These are phyloP conservation scores for Coemansia sp. DNA, from an alignment of 192 early-diverging fungal genomes.

Conservation along the genomic window DNA sequence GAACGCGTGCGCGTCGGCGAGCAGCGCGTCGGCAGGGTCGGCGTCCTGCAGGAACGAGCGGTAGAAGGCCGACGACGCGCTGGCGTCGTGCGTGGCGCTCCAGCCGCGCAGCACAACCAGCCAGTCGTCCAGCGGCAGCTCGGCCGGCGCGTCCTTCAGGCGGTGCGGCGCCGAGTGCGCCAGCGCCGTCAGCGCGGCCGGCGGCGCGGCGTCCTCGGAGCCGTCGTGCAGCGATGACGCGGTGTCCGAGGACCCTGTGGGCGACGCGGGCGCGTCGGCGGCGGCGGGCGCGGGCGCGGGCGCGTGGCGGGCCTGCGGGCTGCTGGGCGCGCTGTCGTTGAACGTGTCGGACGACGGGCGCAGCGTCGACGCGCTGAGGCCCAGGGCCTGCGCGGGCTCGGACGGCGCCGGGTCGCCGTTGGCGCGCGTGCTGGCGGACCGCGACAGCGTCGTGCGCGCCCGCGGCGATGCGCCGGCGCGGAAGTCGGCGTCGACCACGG, in stretches of 20 bases:
- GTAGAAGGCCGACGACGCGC: constrained; percentile 27
- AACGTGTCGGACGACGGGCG: constrained; percentile 47
- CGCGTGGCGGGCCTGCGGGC: constrained; percentile 2
- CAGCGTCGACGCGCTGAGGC: constrained; percentile 40
- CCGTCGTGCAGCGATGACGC: constrained; percentile 24
- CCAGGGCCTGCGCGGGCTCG: constrained; percentile 27
- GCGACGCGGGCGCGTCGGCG: constrained; percentile 13
- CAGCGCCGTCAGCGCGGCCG: constrained; percentile 19
- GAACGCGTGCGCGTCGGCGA: constrained; percentile 14
- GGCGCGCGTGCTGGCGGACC: constrained; percentile 17
- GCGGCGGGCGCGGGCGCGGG: constrained; percentile 2
- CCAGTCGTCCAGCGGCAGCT: constrained; percentile 48
- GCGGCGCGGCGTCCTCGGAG: constrained; percentile 6
- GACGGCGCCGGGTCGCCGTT: background rate
- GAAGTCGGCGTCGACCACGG: constrained; percentile 14
- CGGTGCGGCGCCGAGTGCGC: constrained; percentile 19
- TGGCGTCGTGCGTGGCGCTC: constrained; percentile 38
- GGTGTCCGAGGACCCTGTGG: constrained; percentile 27
- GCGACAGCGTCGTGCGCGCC: constrained; percentile 1
- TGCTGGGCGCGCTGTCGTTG: constrained; percentile 8
- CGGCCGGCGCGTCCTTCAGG: constrained; percentile 26
- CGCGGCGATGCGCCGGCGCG: constrained; percentile 4
- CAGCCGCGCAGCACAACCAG: constrained; percentile 43
- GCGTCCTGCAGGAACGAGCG: constrained; percentile 40
- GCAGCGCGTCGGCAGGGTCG: background rate